Evolutionary conservation across 106 monocot species (phyloP), one percentile per base, ranked within the genome.

Genomic region (Alisma plantagoaquatica): DNA sequence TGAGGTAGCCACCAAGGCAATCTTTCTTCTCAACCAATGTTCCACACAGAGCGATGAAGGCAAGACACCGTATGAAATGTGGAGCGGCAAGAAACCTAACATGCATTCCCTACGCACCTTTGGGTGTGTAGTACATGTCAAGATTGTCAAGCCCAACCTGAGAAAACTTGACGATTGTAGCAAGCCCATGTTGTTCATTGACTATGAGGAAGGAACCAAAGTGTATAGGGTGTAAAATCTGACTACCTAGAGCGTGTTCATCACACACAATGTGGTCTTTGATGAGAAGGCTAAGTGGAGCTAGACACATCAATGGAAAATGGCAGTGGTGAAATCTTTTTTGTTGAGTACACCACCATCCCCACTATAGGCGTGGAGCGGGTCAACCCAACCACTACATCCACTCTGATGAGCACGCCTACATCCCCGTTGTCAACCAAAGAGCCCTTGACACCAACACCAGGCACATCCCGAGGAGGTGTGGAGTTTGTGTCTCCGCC

Each of bases 21-120:
- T n/a, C n/a, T n/a, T n/a, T n/a, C n/a, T n/a, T n/a, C n/a, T n/a
- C n/a, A 53, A 53, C n/a, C n/a, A n/a, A 20, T 25, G 55, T 49
- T 48, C 66, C 23, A 48, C 66, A 20, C 10, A 7, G 14, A 10
- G n/a, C 0, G 28, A 57, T 10, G 2, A 57, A 24, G 27, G 35
- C 6, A 57, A 28, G 7, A 57, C 66, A 10, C 45, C 56, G 4
- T 1, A 47, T 33, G 56, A 57, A 26, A 16, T 48, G 27, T 57
- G 56, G 56, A 57, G 46, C 29, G 47, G 33, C 3, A 15, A n/a
- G 2, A 57, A 57, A 26, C 46, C n/a, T n/a, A n/a, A n/a, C n/a
- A n/a, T n/a, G n/a, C n/a, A n/a, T n/a, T 38, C 14, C 35, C 35
- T 38, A 6, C 14, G 14, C 35, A 38, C 35, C 5, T 38, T 38